Base-by-base conservation (phyloP, 2,329 filamentous ascomycete species). In the Pseudogymnoascus sp. region DNA sequence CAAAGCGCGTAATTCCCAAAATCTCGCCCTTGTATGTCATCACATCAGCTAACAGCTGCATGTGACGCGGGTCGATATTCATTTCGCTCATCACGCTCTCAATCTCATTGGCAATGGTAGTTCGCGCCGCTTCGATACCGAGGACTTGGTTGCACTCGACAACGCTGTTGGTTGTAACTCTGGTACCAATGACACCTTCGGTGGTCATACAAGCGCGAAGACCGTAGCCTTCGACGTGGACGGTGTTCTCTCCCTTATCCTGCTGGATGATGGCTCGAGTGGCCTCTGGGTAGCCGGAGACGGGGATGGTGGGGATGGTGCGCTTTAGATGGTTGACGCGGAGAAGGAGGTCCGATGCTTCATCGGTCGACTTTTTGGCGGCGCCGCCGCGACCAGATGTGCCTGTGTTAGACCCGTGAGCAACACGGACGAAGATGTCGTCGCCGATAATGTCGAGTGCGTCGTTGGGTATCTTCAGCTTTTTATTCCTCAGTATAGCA, bases 1-100 rank as follows among this genome's bases (percentile, higher is more conserved):
- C 95, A 75, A 97, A 97, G 34, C 95, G 88, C 2, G 95, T 99
- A 73, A 99, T 99, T 61, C 95, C 95, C 16, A 97, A 83, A 0
- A 99, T 90, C 69, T 97, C 93, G 61, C 95, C 95, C 79, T 97
- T 97, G 82, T 93, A 97, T 0, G 95, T 97, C 95, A 99, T 99
- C 62, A 97, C 93, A 72, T 99, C 95, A 10, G 95, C 93, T 1
- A 99, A 85, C 16, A 99, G 83, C 74, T 97, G 89, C 92, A 99
- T 97, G 78, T 99, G 95, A 63, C 95, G 90, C 51, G 93, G 93
- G 76, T 99, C 95, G 71, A 99, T 97, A 75, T 86, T 87, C 92
- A 99, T 97, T 74, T 88, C 86, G 37, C 85, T 85, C 93, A 97
- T 99, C 73, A 97, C 95, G 62, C 83, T 82, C 62, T 82, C 83